Evolutionary conservation across 352 stramenopile genomes (phyloP), one percentile per base, ranked within the genome.

Genomic region (Globisporangium cylindrosporum): DNA sequence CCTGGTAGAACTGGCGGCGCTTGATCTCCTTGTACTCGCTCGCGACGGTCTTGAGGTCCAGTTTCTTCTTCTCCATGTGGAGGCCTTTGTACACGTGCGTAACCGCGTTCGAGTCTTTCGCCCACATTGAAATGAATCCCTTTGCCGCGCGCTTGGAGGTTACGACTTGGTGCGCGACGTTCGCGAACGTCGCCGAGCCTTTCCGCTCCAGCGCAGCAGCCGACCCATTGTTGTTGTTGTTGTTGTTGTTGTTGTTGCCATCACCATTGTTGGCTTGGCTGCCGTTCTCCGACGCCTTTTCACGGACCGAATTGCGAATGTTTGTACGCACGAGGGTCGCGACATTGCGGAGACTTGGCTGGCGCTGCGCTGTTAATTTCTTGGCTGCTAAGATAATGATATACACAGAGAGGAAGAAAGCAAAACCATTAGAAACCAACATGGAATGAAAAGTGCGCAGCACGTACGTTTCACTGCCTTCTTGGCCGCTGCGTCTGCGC

Each of bases 41-140:
- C 36, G 83, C 79, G 14, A 96, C 84, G 18, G 74, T 81, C 53
- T 86, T 76, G 9, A 96, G 66, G 46, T 95, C 81, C 27, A 96
- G 75, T 59, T 96, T 96, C 72, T 95, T 96, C 77, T 96, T 96
- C 71, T 96, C 86, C 82, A 96, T 93, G 66, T 94, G 88, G 64
- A 96, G 90, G 8, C 88, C 88, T 34, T 89, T 85, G 80, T 92
- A 91, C 41, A 93, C 75, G 66, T 90, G 78, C 65, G 77, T 74
- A 7, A 76, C 72, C 18, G 75, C 73, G 2, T 62, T 75, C 9
- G 72, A 79, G 60, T 80, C 77, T 53, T 78, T 84, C 38, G 75
- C 75, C 87, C 87, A 95, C 87, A 95, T 93, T 41, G 76, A 80
- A 36, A 93, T 53, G 51, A 95, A 93, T 1, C 85, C 85, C 36